phyloP scores from a whole-genome alignment of 495 filamentous ascomycete species.

The Xylaria curta region DNA sequence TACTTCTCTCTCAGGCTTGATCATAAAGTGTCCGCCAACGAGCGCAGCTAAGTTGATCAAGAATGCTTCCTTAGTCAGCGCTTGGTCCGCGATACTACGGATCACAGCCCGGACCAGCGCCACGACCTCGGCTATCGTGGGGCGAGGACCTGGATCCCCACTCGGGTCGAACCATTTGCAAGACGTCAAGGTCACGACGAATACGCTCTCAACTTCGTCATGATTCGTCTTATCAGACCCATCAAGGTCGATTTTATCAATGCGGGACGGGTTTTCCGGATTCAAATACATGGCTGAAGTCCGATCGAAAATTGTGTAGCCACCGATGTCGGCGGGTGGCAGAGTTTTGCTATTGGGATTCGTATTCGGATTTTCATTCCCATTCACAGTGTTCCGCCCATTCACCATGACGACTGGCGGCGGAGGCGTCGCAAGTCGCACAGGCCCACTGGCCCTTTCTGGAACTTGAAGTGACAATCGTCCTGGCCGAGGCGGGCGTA shows the following conservation, averaged over 20 bases:
- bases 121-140: conserved; percentile 54
- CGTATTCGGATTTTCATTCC: conserved; percentile 18
- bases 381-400: conserved; percentile 52
- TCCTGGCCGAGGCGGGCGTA: conserved; percentile 47
- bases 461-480: conserved; percentile 84
- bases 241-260: conserved; percentile 35
- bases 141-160: conserved; percentile 42
- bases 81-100: conserved; percentile 49
- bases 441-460: conserved; percentile 71
- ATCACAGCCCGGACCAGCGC: conserved; percentile 54
- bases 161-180: conserved; percentile 52
- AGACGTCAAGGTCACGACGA: conserved; percentile 49
- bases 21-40: conserved; percentile 53
- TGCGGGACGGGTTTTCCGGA: conserved; percentile 24
- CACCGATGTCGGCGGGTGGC: conserved; percentile 25
- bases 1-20: conserved; percentile 44
- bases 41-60: conserved; percentile 60
- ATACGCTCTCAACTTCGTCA: conserved; percentile 52
- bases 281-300: conserved; percentile 34
- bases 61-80: conserved; percentile 53
- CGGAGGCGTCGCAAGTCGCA: conserved; percentile 80
- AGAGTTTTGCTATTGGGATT: conserved; percentile 24
- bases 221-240: conserved; percentile 53
- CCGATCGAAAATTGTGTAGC: conserved; percentile 36
- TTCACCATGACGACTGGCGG: conserved; percentile 67